Base-by-base conservation (phyloP, 75 land plant genomes). In the Sequoiadendron giganteum region DNA sequence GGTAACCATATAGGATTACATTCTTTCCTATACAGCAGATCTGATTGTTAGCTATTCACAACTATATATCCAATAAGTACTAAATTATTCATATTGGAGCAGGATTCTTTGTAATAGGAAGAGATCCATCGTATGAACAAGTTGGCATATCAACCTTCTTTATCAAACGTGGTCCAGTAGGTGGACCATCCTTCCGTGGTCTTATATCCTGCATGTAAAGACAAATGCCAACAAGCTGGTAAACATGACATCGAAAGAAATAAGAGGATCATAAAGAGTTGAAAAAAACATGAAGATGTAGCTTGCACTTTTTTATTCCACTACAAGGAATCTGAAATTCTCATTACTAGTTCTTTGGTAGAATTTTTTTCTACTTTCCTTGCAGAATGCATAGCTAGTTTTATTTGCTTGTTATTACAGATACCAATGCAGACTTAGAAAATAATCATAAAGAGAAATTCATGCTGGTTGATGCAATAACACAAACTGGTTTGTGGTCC, bases 151-250 rank as follows among this genome's bases (percentile, higher is more conserved):
- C 88, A 1, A 85, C 92, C 9, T 85, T 89, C 45, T 48, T 52
- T 39, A 90, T 55, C 56, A 92, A 47, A 54, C 85, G 89, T 32
- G 92, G 89, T 48, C 89, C 87, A 21, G 83, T 84, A 61, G 86
- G 90, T 68, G 89, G 88, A 36, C 92, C 93, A 11, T 84, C 89
- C 83, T 85, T 90, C 49, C 80, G 87, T n/a, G 93, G 93, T n/a
- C 93, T 92, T 30, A 92, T 86, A 86, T 92, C 93, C 93, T 92
- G 85, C 68, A 83, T 16, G 18, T 47, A 87, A 52, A 58, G 47
- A 77, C 52, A 82, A 82, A 42, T 47, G 15, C 32, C 34, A 82
- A 82, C 47, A 5, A 82, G 84, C 52, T 47, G 43, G 30, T 47
- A n/a, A n/a, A 82, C 48, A 45, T 43, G 45, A 47, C 48, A 45